These are phyloP conservation scores for Phialophora tarda DNA, from an alignment of 2,329 filamentous ascomycete species.

Conservation along the genomic window DNA sequence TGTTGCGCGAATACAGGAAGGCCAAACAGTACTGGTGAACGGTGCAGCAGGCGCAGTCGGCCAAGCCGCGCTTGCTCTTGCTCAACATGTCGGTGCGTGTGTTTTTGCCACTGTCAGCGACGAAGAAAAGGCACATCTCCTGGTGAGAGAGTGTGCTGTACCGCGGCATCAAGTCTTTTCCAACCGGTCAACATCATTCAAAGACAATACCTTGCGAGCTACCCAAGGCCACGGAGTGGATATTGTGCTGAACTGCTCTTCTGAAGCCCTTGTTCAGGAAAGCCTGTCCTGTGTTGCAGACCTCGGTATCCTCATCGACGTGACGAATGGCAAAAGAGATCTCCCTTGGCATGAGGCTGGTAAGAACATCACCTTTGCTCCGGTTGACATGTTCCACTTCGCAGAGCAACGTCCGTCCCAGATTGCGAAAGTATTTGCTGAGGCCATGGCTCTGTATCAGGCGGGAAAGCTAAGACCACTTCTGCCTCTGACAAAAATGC, in stretches of 20 bases:
- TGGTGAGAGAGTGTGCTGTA: slow-evolving; percentile 39
- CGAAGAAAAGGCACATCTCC: slow-evolving; percentile 35
- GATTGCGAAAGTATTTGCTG: neutral
- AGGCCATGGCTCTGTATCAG: neutral
- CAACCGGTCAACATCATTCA: slow-evolving; percentile 40
- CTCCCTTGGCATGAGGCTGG: slow-evolving; percentile 41
- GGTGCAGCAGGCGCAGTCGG: slow-evolving; percentile 36
- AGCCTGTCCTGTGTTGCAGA: slow-evolving; percentile 40
- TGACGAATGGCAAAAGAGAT: slow-evolving; percentile 39
- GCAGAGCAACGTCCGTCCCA: neutral
- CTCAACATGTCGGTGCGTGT: slow-evolving; percentile 35
- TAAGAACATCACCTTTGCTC: slow-evolving; percentile 38
- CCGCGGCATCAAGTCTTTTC: slow-evolving; percentile 44
- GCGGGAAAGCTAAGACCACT: neutral
- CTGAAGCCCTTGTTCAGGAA: slow-evolving; percentile 34
- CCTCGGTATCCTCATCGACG: slow-evolving; percentile 45
- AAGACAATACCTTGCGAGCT: slow-evolving; percentile 31
- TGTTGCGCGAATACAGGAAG: slow-evolving; percentile 36
- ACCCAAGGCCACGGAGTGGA: slow-evolving; percentile 46
- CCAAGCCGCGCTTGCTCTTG: slow-evolving; percentile 40
- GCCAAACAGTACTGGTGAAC: slow-evolving; percentile 39
- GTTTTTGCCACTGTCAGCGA: slow-evolving; percentile 38
- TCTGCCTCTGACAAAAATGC: neutral
- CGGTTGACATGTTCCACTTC: slow-evolving; percentile 32
- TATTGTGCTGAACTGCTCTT: slow-evolving; percentile 41